Percentiles rank a stretch among this genome's conserved stretches.
These are phyloP conservation scores for Amylostereum areolatum DNA, from an alignment of 1,284 basidiomycete genomes.

Conservation along the genomic window DNA sequence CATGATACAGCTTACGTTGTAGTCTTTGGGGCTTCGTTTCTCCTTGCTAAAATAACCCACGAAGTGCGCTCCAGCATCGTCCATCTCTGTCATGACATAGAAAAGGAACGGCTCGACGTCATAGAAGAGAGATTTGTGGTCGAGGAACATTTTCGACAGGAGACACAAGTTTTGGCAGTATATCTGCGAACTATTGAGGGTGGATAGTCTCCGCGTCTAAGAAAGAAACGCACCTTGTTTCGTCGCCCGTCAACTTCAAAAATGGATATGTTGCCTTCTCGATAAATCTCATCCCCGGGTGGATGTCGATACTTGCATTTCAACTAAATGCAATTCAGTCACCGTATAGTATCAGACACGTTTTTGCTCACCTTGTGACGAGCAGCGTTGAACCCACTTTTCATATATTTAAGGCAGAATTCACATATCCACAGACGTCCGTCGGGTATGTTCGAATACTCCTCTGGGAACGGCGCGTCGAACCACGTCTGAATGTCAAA, in stretches of 20 bases:
- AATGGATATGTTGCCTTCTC: conserved; percentile 84
- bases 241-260: conserved; percentile 98
- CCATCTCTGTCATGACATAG: conserved; percentile 93
- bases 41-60: conserved; percentile 99
- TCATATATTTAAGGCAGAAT: conserved; percentile 98
- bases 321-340: conserved; percentile 41
- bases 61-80: conserved; percentile 88
- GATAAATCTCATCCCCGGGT: conserved; percentile 97
- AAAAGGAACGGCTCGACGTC: conserved; percentile 99
- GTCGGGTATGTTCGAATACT: conserved; percentile 91
- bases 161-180: conserved; percentile 99
- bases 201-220: conserved; percentile 3
- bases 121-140: conserved; percentile 99
- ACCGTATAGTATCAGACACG: conserved; percentile 5
- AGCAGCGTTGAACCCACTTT: conserved; percentile 83
- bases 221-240: conserved; percentile 67
- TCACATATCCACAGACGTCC: conserved; percentile 96
- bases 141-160: conserved; percentile 98
- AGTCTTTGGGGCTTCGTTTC: conserved; percentile 92
- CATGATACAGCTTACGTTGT: conserved; percentile 99
- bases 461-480: conserved; percentile 97
- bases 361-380: conserved; percentile 72
- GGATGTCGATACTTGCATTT: conserved; percentile 96
- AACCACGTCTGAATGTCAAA: conserved; percentile 99
- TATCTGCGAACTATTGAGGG: conserved; percentile 46